Conservation (phyloP, 495 filamentous ascomycete species). For the Hyaloscypha bicolor region DNA sequence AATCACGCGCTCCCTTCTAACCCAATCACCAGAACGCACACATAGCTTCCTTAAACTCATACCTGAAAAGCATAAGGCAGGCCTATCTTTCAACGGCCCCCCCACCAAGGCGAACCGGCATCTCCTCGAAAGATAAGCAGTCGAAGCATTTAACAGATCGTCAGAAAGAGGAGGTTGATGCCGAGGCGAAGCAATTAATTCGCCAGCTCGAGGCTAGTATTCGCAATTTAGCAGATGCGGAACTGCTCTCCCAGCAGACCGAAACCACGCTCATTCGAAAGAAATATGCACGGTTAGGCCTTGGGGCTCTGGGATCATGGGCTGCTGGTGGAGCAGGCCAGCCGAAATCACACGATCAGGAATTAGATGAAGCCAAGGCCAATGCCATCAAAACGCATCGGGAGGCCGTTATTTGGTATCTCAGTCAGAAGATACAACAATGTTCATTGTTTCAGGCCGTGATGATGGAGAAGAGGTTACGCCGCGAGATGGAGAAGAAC, state of each 20-base stretch:
- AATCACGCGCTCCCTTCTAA: background rate
- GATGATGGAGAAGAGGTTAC: conserved; percentile 90
- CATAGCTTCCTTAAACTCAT: conserved; percentile 71
- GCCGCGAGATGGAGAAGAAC: conserved; percentile 83
- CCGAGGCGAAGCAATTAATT: conserved; percentile 78
- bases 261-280: conserved; percentile 64
- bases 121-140: conserved; percentile 47
- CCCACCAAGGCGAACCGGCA: conserved; percentile 47
- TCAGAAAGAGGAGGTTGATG: conserved; percentile 80
- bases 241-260: conserved; percentile 77
- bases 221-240: conserved; percentile 74
- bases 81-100: conserved; percentile 82
- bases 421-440: conserved; percentile 72
- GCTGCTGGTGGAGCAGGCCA: conserved; percentile 57
- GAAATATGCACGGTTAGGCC: conserved; percentile 58
- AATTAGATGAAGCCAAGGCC: conserved; percentile 66
- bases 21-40: conserved; percentile 69
- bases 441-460: conserved; percentile 74
- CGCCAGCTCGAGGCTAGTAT: conserved; percentile 81
- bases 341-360: conserved; percentile 60
- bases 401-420: conserved; percentile 81
- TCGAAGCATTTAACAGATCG: conserved; percentile 60
- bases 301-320: conserved; percentile 71
- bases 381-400: conserved; percentile 62
- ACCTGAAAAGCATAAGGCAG: conserved; percentile 82